Percentiles rank a stretch among this genome's conserved stretches.
Conservation (phyloP, 768 basidiomycete species). For the Tulasnella sp. region DNA sequence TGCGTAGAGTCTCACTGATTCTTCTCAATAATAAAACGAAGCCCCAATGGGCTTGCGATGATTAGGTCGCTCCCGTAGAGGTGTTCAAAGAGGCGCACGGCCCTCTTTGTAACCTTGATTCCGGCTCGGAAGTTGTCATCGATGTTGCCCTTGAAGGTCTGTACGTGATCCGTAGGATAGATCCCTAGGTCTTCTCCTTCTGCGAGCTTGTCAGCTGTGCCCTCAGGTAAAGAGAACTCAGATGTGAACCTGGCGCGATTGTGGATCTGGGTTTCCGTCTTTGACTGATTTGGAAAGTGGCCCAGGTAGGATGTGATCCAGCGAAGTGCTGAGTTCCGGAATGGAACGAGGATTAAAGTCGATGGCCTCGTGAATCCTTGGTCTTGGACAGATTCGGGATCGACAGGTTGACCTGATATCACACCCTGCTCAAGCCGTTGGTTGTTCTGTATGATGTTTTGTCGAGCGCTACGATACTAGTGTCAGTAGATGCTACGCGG, state of each 20-base stretch:
- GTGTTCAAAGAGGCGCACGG: slow-evolving; percentile 79
- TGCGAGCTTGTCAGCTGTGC: slow-evolving; percentile 69
- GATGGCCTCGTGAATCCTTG: slow-evolving; percentile 98
- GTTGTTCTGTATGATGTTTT: slow-evolving; percentile 84
- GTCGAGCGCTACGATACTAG: slow-evolving; percentile 63
- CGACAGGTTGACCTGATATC: slow-evolving; percentile 37
- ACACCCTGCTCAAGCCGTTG: slow-evolving; percentile 50
- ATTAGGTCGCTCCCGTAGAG: slow-evolving; percentile 89
- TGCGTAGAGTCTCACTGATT: slow-evolving; percentile 56
- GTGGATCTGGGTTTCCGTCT: slow-evolving; percentile 60
- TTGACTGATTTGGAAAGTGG: slow-evolving; percentile 54
- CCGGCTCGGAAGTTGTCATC: slow-evolving; percentile 93
- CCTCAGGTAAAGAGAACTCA: slow-evolving; percentile 77
- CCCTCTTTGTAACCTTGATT: slow-evolving; percentile 85
- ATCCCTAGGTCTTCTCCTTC: slow-evolving; percentile 52
- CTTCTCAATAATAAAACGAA: slow-evolving; percentile 87
- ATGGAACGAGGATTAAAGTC: slow-evolving; percentile 81
- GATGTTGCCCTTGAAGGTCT: slow-evolving; percentile 91
- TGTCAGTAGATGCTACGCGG: not conserved
- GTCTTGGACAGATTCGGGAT: slow-evolving; percentile 64
- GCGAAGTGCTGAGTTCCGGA: slow-evolving; percentile 75
- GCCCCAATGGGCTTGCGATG: slow-evolving; percentile 84
- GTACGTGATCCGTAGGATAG: slow-evolving; percentile 82
- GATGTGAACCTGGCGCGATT: slow-evolving; percentile 70
- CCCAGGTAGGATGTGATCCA: slow-evolving; percentile 75